Base-by-base conservation (phyloP, 306 rosid genomes). In the Casuarina glauca region DNA sequence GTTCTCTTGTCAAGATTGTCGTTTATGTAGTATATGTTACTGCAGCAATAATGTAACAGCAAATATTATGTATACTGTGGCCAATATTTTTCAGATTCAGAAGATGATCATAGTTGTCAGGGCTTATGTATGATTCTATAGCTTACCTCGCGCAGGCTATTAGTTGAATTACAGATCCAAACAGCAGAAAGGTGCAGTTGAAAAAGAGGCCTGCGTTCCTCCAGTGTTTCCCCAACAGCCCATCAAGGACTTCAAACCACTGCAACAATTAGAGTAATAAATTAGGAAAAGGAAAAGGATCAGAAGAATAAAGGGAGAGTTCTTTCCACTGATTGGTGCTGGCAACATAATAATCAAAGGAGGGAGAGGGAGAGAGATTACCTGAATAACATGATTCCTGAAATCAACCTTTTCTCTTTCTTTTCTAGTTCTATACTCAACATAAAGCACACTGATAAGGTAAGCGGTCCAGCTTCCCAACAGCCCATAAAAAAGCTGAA, bases 201-300 rank as follows among this genome's bases (percentile, higher is more conserved):
- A 95, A 95, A 80, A 95, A 88, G 43, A 95, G 92, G 67, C 99
- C 99, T 20, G 66, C 76, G 64, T 93, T 95, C 75, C 99, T 95
- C 99, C 99, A 95, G 54, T 89, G 93, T 63, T 93, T 93, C 44
- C 99, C 97, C 70, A 95, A 74, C 58, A 95, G 94, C 62, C 99
- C 99, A 76, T 95, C 99, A 63, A 95, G 97, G 79, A 95, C 99
- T 85, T 95, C 99, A 85, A 95, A 93, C 99, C 99, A 95, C 99
- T 95, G 84, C 58, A 74, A 78, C 5, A 66, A 19, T 10, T 6
- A 51, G 63, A 77, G 63, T 6, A 74, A 43, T 35, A 68, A 53
- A 48, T 41, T 81, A 67, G 44, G 75, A 75, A 74, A 51, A 53
- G 53, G 43, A 61, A 49, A 76, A 46, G 32, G 7, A 36, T 26